These are phyloP conservation scores for Kluyveromyces nonfermentans DNA, from an alignment of 805 yeast genomes.

Conservation along the genomic window DNA sequence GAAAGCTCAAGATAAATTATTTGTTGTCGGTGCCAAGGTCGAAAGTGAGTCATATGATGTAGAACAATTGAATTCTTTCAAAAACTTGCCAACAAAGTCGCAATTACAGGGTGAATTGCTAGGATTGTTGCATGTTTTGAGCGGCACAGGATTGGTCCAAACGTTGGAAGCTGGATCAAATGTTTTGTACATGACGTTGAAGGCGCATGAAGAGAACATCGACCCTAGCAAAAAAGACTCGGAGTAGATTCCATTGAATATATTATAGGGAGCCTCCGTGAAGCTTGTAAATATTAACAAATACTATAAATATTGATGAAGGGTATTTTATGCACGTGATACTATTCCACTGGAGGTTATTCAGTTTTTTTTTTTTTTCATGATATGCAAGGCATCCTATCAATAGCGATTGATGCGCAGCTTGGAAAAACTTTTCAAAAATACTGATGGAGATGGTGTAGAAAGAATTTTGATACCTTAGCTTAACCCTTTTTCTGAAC, in stretches of 20 bases:
- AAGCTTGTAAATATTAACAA: background rate
- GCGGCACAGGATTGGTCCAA: constrained; percentile 83
- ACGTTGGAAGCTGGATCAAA: constrained; percentile 67
- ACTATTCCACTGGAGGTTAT: background rate
- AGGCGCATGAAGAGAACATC: constrained; percentile 44
- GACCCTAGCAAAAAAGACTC: constrained; percentile 16
- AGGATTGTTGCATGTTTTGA: constrained; percentile 70
- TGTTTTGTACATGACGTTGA: constrained; percentile 63
- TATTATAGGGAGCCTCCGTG: background rate
- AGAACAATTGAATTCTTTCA: constrained; percentile 48
- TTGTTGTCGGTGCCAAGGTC: constrained; percentile 78
- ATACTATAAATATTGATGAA: background rate
- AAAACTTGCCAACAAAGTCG: constrained; percentile 61
- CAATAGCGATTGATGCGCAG: no score
- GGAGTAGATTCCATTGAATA: background rate
- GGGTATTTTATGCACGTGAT: background rate
- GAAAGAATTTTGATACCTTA: no score
- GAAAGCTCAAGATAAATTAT: constrained; percentile 58
- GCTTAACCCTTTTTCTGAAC: background rate
- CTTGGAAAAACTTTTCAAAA: background rate
- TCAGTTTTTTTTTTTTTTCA: background rate
- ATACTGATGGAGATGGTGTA: no score
- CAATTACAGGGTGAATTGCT: constrained; percentile 74
- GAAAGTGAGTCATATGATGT: constrained; percentile 50
- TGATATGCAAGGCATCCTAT: no score